Conservation (phyloP, 805 yeast genomes). For the Candida yuanshanica region DNA sequence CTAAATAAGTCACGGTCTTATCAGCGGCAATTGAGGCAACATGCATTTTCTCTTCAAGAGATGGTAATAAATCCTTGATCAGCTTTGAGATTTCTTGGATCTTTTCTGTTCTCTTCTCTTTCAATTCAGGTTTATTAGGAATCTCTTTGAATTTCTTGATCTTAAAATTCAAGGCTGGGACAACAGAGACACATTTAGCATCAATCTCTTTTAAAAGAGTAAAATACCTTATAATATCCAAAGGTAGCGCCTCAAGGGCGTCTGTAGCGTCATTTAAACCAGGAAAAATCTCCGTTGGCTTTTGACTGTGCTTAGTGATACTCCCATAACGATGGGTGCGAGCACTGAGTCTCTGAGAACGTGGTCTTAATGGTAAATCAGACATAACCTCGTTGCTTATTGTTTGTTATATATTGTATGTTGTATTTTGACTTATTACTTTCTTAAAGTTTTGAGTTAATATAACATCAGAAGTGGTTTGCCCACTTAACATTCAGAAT, state of each 20-base stretch:
- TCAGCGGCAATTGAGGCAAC: conserved; percentile 91
- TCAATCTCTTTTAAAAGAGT: conserved; percentile 89
- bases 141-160: conserved; percentile 43
- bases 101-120: conserved; percentile 21
- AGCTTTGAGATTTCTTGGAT: conserved; percentile 33
- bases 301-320: background rate
- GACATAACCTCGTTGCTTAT: too few species aligned
- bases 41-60: conserved; percentile 95
- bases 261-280: conserved; percentile 91
- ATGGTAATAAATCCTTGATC: conserved; percentile 73
- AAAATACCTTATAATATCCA: conserved; percentile 75
- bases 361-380: conserved; percentile 30
- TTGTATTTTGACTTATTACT: too few species aligned
- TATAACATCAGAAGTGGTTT: too few species aligned
- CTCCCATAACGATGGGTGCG: conserved; percentile 4
- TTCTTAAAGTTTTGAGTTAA: too few species aligned
- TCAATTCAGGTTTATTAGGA: conserved; percentile 16
- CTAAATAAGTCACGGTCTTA: conserved; percentile 58
- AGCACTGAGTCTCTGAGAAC: conserved; percentile 27
- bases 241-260: conserved; percentile 85
- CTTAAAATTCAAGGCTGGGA: conserved; percentile 57
- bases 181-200: conserved; percentile 78
- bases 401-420: too few species aligned
- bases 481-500: too few species aligned
- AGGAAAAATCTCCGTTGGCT: conserved; percentile 48